phyloP scores from a whole-genome alignment of 306 rosid species.

The Cucumis cinereus region DNA sequence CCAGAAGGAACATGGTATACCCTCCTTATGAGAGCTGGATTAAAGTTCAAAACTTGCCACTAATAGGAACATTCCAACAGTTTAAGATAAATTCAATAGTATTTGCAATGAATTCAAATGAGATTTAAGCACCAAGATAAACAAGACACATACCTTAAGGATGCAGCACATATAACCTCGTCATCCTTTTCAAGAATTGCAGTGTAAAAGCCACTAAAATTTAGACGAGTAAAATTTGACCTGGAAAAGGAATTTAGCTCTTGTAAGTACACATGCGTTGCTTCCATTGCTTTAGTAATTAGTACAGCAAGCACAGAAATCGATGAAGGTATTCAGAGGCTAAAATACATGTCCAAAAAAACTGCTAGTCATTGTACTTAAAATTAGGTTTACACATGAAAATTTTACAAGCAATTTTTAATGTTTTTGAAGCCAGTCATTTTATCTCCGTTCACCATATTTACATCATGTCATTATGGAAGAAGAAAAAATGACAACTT shows the following conservation, averaged over 20 bases:
- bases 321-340: not conserved
- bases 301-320: not conserved
- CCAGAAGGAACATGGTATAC: no score
- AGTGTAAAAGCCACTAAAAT: conserved; percentile 70
- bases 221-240: conserved; percentile 79
- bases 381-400: not conserved
- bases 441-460: not conserved
- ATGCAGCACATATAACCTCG: conserved; percentile 61
- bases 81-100: not conserved
- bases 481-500: not conserved
- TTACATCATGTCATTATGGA: not conserved
- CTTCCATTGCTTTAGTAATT: not conserved
- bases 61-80: not conserved
- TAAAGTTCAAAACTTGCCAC: no score
- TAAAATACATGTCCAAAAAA: not conserved
- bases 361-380: not conserved
- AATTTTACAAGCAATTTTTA: not conserved
- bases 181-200: conserved; percentile 79
- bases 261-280: not conserved
- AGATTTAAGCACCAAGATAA: not conserved
- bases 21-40: no score
- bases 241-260: conserved; percentile 29
- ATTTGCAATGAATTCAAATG: not conserved
- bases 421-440: not conserved
- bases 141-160: conserved; percentile 47